These are phyloP conservation scores for Mycogone perniciosa DNA, from an alignment of 2,329 filamentous ascomycete genomes.

Conservation along the genomic window DNA sequence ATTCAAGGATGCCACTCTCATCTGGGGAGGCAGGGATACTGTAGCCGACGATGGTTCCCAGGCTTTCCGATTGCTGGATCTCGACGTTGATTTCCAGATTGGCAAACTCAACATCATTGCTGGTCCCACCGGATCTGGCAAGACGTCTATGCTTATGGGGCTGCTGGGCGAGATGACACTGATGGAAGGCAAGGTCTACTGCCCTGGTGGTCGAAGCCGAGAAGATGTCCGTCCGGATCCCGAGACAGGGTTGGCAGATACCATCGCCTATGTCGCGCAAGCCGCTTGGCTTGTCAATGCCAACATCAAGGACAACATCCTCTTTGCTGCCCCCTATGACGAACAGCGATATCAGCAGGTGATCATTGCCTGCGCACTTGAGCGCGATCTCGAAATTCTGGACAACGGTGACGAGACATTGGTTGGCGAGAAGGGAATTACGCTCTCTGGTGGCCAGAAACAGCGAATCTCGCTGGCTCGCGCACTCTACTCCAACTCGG, in stretches of 20 bases:
- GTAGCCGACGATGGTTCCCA: conserved; percentile 59
- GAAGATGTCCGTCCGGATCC: conserved; percentile 79
- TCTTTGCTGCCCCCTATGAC: conserved; percentile 78
- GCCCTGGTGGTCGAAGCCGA: conserved; percentile 79
- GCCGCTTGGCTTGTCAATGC: conserved; percentile 96
- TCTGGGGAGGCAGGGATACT: conserved; percentile 72
- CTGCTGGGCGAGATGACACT: conserved; percentile 93
- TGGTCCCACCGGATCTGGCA: conserved; percentile 88
- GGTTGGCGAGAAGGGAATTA: conserved; percentile 95
- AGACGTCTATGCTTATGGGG: conserved; percentile 94
- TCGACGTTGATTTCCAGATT: conserved; percentile 76
- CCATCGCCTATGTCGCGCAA: conserved; percentile 92
- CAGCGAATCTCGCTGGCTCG: conserved; percentile 95
- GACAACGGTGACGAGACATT: conserved; percentile 89
- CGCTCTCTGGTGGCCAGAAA: conserved; percentile 93
- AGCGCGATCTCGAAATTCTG: conserved; percentile 86
- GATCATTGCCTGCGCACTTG: conserved; percentile 81
- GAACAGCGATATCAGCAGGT: conserved; percentile 81
- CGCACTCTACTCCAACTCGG: conserved; percentile 91
- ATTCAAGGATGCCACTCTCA: conserved; percentile 76
- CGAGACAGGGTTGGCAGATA: conserved; percentile 81
- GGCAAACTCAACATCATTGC: conserved; percentile 89
- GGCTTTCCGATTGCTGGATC: conserved; percentile 74
- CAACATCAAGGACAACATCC: conserved; percentile 90
- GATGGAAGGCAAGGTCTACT: conserved; percentile 70